Conservation (phyloP, 306 rosid genomes). For the Glycine soja region DNA sequence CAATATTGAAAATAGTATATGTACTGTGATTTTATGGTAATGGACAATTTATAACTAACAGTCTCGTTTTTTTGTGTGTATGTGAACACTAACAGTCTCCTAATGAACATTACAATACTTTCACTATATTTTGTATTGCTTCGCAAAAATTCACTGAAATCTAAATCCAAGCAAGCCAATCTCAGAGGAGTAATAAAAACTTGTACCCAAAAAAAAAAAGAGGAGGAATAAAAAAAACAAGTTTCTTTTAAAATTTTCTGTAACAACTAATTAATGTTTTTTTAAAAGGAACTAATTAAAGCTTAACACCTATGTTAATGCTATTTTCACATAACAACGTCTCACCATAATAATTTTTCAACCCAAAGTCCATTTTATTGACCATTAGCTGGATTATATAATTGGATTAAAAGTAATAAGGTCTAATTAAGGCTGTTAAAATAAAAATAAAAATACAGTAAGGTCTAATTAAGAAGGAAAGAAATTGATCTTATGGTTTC, state of each 20-base stretch:
- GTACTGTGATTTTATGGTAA: background rate
- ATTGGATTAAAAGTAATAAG: background rate
- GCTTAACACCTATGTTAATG: background rate
- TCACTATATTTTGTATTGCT: background rate
- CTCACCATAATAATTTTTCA: background rate
- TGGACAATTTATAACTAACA: no score
- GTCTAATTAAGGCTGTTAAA: no score
- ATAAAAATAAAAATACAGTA: no score
- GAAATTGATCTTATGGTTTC: background rate
- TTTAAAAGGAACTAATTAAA: background rate
- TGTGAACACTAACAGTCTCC: no score
- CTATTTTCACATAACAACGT: background rate
- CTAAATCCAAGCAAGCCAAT: background rate
- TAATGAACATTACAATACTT: no score
- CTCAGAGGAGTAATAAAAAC: no score
- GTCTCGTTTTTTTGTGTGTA: no score
- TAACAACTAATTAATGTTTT: no score
- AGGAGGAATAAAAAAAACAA: no score
- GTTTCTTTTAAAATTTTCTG: no score
- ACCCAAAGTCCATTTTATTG: background rate
- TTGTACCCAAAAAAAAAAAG: no score
- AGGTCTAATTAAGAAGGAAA: no score
- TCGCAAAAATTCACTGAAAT: background rate
- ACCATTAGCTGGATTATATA: background rate
- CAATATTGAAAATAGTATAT: background rate